Evolutionary conservation across 164 flowering plant species (phyloP), one percentile per base, ranked within the genome.

Genomic region (Magnolia officinalis): DNA sequence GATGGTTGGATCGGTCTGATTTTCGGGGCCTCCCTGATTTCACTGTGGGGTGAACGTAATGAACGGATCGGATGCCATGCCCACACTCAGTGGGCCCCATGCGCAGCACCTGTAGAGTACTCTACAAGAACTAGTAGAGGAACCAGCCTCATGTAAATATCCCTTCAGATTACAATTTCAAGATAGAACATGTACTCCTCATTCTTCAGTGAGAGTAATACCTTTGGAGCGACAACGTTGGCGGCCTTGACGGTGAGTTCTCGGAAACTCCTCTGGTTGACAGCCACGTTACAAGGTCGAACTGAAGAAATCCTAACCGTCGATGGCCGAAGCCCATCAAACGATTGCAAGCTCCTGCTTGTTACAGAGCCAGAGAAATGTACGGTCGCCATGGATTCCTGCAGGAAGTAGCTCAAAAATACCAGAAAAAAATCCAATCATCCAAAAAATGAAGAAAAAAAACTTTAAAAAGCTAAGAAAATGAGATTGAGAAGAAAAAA

Each of bases 201-300:
- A 37, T 37, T 37, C 45, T 37, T 37, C 45, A 37, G 45, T 37
- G 45, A 37, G 45, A 45, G 59, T 16, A 10, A 63, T 76, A 94
- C 98, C 97, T 93, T 95, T 23, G 98, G 98, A 1, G 98, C 90
- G 72, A 93, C 93, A 16, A 84, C 88, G 29, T 94, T 88, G 24
- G 97, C 97, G 67, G 98, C 97, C 81, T 81, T 93, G 50, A 92
- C 92, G 26, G 80, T 85, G 61, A 93, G 88, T 8, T 90, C 78
- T 1, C 80, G 75, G 31, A 67, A 75, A 45, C 63, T 21, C 50
- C 77, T 75, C 63, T 75, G 61, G 31, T 31, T 67, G 31, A 67
- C 63, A 4, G 19, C 77, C 1, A 67, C 72, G 21, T 64, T 50
- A 51, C 29, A 75, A 14, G 70, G 63, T 24, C 50, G 50, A 49